Conservation (phyloP, 2,329 filamentous ascomycete genomes). For the Ascochyta clinopodiicola region DNA sequence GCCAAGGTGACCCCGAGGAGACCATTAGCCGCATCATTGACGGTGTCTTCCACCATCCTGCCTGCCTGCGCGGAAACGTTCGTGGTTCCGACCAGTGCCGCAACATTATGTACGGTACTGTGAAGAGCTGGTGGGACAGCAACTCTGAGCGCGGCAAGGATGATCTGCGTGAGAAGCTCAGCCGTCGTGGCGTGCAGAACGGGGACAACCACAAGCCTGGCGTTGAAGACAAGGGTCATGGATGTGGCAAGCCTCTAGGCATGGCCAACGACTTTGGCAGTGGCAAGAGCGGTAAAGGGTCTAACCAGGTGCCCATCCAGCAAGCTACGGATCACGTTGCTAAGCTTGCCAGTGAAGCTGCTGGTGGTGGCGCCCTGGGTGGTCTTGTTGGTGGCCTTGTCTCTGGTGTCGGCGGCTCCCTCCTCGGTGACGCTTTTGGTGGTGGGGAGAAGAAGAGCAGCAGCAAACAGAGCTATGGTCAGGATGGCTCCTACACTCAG, state of each 20-base stretch:
- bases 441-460: slow-evolving; percentile 61
- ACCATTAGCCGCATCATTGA: slow-evolving; percentile 78
- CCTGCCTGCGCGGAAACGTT: slow-evolving; percentile 72
- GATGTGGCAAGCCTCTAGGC: slow-evolving; percentile 79
- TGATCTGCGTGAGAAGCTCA: slow-evolving; percentile 75
- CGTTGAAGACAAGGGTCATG: slow-evolving; percentile 82
- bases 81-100: slow-evolving; percentile 73
- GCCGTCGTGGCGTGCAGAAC: slow-evolving; percentile 75
- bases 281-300: slow-evolving; percentile 50
- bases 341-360: slow-evolving; percentile 64
- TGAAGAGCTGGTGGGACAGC: slow-evolving; percentile 81
- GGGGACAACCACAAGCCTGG: slow-evolving; percentile 88
- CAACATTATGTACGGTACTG: slow-evolving; percentile 76
- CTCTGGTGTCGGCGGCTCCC: slow-evolving; percentile 61
- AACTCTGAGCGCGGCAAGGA: slow-evolving; percentile 69
- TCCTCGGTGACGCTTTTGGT: slow-evolving; percentile 68
- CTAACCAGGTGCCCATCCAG: slow-evolving; percentile 43
- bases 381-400: slow-evolving; percentile 75
- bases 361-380: slow-evolving; percentile 70
- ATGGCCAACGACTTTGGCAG: slow-evolving; percentile 68
- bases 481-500: slow-evolving; percentile 68
- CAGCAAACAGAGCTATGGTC: slow-evolving; percentile 60
- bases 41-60: slow-evolving; percentile 88
- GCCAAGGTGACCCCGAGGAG: slow-evolving; percentile 74
- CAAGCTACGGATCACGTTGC: slow-evolving; percentile 50